phyloP scores from a whole-genome alignment of 2,329 filamentous ascomycete species.

The Nannizziopsis arthrosporioides region DNA sequence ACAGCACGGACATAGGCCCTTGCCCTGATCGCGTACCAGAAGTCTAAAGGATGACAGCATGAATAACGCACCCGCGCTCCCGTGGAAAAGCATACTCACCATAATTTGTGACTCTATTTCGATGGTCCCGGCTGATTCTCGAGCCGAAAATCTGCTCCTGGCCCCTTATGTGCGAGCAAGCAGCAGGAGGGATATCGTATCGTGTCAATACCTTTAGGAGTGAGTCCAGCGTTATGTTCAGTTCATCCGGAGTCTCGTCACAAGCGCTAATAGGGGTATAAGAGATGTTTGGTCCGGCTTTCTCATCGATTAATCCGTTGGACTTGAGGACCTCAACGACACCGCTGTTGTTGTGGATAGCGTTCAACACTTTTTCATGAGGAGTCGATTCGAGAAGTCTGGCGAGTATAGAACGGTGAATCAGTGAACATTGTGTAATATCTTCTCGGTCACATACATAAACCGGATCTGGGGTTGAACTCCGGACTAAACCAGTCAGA shows the following conservation, averaged over 20 bases:
- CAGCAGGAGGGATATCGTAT: constrained; percentile 12
- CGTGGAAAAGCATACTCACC: background rate
- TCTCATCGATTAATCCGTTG: constrained; percentile 11
- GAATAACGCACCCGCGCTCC: background rate
- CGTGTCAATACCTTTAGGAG: constrained; percentile 10
- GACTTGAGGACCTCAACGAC: constrained; percentile 8
- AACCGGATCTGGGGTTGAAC: constrained; percentile 10
- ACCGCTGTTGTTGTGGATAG: background rate
- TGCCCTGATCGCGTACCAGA: constrained; percentile 12
- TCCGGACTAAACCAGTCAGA: constrained; percentile 1
- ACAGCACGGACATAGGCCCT: constrained; percentile 9
- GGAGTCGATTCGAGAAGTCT: constrained; percentile 12
- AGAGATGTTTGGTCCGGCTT: background rate
- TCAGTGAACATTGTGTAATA: background rate
- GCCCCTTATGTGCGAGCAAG: constrained; percentile 12
- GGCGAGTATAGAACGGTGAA: background rate
- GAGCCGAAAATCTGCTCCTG: constrained; percentile 13
- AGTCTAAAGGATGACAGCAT: constrained; percentile 5
- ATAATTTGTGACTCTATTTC: constrained; percentile 6
- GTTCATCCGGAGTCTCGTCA: constrained; percentile 4
- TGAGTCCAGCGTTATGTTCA: constrained; percentile 11
- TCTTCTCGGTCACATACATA: constrained; percentile 2
- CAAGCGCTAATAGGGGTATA: background rate
- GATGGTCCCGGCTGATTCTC: constrained; percentile 6
- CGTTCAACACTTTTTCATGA: constrained; percentile 10